Evolutionary conservation across 2,329 filamentous ascomycete genomes (phyloP), one percentile per base, ranked within the genome.

Genomic region (Calonectria pseudoreteaudii): DNA sequence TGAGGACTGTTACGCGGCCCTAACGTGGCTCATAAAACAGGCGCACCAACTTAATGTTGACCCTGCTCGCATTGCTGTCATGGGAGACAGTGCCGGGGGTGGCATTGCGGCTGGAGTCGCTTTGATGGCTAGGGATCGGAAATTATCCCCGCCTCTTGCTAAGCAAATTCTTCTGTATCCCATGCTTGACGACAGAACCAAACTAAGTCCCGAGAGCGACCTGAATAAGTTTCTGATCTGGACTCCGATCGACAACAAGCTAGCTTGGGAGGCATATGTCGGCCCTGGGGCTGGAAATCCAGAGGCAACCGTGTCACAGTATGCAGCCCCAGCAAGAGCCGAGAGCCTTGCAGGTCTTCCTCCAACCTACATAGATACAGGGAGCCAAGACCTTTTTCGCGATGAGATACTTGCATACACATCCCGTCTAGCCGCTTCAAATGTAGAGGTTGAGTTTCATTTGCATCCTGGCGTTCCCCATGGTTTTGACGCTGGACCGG

Each of bases 21-120:
- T 75, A 1, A 1, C 41, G 8, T 74, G 68, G 67, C 38, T 75
- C 4, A 31, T 38, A 11, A 18, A 23, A 28, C 20, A 30, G 11
- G 10, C 65, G 2, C 5, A 16, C 2, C n/a, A 67, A 26, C 6
- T 73, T 16, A 8, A 14, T 4, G 14, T 75, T 5, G 65, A 75
- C 18, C 60, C 49, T 0, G 38, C 23, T 23, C 67, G 73, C 1
- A 69, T 75, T 34, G 71, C 71, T n/a, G 52, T 75, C n/a, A 71
- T 75, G 67, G 73, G 73, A n/a, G 73, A 75, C 28, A 75, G 73
- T 36, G 73, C 73, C 26, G 73, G 73, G 1, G 73, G 73, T 14
- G 44, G 71, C 8, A 50, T 75, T 14, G 68, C 65, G 2, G 68
- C 73, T 1, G 67, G 26, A 18, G 10, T 75, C 34, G 49, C 73